Evolutionary conservation across 768 basidiomycete genomes (phyloP).

Genomic region (Xerocomellus amylosporus): DNA sequence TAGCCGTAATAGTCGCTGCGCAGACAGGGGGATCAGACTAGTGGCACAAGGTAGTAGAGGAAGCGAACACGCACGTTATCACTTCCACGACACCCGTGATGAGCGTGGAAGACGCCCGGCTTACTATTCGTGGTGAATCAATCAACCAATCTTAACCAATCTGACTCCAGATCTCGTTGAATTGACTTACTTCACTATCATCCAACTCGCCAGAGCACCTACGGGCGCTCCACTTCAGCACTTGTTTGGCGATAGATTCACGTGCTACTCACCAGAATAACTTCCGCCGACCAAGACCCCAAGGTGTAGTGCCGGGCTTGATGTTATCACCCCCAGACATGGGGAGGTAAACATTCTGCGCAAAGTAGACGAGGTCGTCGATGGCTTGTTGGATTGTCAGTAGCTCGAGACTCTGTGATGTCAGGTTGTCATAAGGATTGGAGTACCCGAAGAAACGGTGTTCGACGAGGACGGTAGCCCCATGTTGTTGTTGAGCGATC

Average conservation of each 20-base stretch:
- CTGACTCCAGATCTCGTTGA: not conserved
- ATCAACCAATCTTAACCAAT: not conserved
- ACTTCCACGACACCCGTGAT: conserved; percentile 47
- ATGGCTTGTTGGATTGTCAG: conserved; percentile 75
- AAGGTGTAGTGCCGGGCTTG: conserved; percentile 48
- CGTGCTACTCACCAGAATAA: conserved; percentile 31
- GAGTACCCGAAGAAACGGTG: conserved; percentile 78
- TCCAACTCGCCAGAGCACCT: conserved; percentile 55
- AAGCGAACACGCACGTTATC: conserved; percentile 34
- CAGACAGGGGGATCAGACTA: not conserved
- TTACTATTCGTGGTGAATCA: conserved; percentile 27
- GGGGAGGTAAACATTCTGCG: conserved; percentile 60
- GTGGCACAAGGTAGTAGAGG: not conserved
- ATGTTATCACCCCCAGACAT: conserved; percentile 64
- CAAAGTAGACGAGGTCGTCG: conserved; percentile 69
- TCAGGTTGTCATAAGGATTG: conserved; percentile 63
- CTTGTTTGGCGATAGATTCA: not conserved
- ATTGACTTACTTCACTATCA: conserved; percentile 59
- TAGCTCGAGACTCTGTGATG: conserved; percentile 50
- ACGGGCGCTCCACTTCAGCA: not conserved
- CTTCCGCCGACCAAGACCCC: conserved; percentile 44
- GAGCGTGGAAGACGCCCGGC: conserved; percentile 42
- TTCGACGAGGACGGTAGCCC: conserved; percentile 61
- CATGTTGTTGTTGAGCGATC: conserved; percentile 64
- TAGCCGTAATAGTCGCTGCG: conserved; percentile 41